Evolutionary conservation across 1,284 basidiomycete genomes (phyloP).

Genomic region (Tausonia pullulans): DNA sequence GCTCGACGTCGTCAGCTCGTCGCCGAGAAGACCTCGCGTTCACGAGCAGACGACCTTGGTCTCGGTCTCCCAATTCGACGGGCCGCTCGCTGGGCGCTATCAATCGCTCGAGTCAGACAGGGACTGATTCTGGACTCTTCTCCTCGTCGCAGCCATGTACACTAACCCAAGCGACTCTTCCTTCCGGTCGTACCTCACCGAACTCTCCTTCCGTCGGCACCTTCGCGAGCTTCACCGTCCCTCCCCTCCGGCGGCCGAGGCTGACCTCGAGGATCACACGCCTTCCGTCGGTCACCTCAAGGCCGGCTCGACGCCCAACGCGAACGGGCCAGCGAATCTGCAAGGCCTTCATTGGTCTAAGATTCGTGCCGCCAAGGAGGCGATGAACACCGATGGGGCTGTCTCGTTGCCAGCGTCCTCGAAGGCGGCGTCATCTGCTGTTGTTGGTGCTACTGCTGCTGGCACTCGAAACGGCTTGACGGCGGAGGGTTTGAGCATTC

Average conservation of each 20-base stretch:
- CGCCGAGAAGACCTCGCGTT: too few relatives aligned
- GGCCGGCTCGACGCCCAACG: not conserved
- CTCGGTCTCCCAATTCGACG: too few relatives aligned
- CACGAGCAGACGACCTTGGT: too few relatives aligned
- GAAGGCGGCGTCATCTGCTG: too few relatives aligned
- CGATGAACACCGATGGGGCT: too few relatives aligned
- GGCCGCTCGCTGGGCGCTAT: not conserved
- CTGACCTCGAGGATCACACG: constrained; percentile 2
- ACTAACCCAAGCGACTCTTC: constrained; percentile 86
- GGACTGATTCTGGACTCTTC: not conserved
- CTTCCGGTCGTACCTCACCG: constrained; percentile 86
- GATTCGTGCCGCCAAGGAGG: too few relatives aligned
- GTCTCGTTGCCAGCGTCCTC: too few relatives aligned
- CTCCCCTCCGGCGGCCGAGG: constrained; percentile 17
- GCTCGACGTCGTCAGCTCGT: too few relatives aligned
- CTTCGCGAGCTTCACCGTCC: constrained; percentile 62
- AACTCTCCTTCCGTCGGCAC: constrained; percentile 87
- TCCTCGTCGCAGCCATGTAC: constrained; percentile 57
- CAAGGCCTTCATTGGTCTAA: too few relatives aligned
- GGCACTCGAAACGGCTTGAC: too few relatives aligned
- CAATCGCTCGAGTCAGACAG: not conserved
- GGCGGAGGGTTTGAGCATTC: not conserved
- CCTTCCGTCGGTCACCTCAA: constrained; percentile 4
- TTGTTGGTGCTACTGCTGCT: too few relatives aligned
- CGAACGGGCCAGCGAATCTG: not conserved